Percentiles rank a stretch among this genome's conserved stretches.
These are phyloP conservation scores for Curvularia eragrostidis DNA, from an alignment of 2,329 filamentous ascomycete species.

Conservation along the genomic window DNA sequence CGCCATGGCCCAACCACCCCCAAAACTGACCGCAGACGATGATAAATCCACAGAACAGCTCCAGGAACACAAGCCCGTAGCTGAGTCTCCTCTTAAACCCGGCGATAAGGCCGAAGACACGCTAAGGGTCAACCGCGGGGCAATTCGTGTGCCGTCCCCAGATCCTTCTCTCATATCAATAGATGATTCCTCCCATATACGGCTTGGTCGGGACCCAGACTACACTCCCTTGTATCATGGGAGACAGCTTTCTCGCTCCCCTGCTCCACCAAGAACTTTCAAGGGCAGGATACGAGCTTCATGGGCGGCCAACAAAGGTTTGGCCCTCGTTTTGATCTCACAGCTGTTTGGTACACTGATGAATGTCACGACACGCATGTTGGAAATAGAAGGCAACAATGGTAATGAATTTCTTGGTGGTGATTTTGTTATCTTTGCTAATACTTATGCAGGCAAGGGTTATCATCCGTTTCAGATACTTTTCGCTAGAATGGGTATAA, in stretches of 20 bases:
- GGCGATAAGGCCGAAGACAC: constrained; percentile 38
- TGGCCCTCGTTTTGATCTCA: constrained; percentile 73
- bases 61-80: constrained; percentile 9
- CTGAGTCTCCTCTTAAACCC: constrained; percentile 33
- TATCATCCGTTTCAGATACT: constrained; percentile 83
- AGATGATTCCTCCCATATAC: constrained; percentile 42
- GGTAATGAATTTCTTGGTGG: constrained; percentile 41
- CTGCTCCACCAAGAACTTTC: constrained; percentile 27
- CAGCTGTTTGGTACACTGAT: constrained; percentile 85
- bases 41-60: constrained; percentile 26
- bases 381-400: constrained; percentile 72
- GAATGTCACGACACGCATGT: constrained; percentile 79
- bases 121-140: constrained; percentile 35
- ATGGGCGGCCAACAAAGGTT: constrained; percentile 73
- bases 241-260: constrained; percentile 34
- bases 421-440: not conserved
- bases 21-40: constrained; percentile 29
- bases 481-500: constrained; percentile 79
- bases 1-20: constrained; percentile 35
- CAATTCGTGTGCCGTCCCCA: constrained; percentile 44
- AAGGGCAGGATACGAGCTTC: constrained; percentile 44
- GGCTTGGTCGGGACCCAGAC: constrained; percentile 33
- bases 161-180: constrained; percentile 44
- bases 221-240: constrained; percentile 22
- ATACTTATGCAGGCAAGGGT: constrained; percentile 55